phyloP scores from a whole-genome alignment of 208 protist genomes.

The Lotmaria passim region DNA sequence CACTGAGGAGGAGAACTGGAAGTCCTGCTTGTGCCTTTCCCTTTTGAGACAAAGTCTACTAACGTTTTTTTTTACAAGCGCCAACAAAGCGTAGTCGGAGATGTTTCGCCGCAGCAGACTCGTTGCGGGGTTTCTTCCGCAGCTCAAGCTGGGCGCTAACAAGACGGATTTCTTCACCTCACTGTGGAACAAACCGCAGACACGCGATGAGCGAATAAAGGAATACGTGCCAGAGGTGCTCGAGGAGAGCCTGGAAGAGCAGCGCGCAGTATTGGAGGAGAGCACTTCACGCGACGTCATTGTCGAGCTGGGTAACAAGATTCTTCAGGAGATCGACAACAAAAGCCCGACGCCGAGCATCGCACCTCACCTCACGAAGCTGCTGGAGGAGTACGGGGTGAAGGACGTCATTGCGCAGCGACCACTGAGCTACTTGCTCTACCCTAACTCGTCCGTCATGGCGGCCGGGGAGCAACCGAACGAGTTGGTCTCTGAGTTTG shows the following conservation, averaged over 20 bases:
- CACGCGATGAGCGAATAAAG: slow-evolving; percentile 83
- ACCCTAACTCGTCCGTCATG: slow-evolving; percentile 58
- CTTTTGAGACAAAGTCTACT: too few species aligned
- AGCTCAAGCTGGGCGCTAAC: slow-evolving; percentile 46
- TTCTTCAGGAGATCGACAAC: slow-evolving; percentile 81
- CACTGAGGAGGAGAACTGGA: neutral
- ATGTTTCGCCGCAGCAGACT: slow-evolving; percentile 37
- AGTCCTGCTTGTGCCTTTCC: neutral
- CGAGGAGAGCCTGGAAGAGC: slow-evolving; percentile 79
- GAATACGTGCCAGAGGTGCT: slow-evolving; percentile 89
- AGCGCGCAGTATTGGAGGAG: slow-evolving; percentile 81
- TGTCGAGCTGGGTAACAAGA: slow-evolving; percentile 81
- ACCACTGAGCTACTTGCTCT: slow-evolving; percentile 85
- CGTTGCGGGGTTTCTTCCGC: slow-evolving; percentile 44
- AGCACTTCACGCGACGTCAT: slow-evolving; percentile 84
- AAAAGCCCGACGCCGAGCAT: slow-evolving; percentile 89
- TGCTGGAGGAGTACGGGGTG: slow-evolving; percentile 72
- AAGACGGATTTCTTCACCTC: slow-evolving; percentile 81
- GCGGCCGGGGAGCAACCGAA: slow-evolving; percentile 63
- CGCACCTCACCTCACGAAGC: slow-evolving; percentile 76
- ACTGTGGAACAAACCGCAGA: slow-evolving; percentile 86
- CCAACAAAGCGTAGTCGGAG: neutral
- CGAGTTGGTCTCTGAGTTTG: slow-evolving; percentile 76
- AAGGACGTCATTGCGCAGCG: slow-evolving; percentile 85
- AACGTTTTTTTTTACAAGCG: too few species aligned